These are phyloP conservation scores for Carex kokanica DNA, from an alignment of 176 grass and related monocot species.

Conservation along the genomic window DNA sequence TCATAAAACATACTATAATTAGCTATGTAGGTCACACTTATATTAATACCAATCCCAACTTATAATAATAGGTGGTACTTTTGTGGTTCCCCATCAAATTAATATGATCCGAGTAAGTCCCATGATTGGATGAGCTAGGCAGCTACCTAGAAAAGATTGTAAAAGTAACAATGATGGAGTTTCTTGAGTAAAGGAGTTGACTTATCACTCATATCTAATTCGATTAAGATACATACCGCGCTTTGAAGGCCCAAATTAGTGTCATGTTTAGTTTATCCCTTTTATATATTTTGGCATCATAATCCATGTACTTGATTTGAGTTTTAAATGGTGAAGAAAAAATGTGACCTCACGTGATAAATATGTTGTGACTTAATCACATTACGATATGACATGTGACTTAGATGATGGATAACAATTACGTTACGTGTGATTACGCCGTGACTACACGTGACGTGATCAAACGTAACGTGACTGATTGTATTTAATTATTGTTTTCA, in stretches of 20 bases:
- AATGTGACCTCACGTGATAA: too few relatives aligned
- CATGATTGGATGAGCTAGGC: neutral
- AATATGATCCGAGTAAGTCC: neutral
- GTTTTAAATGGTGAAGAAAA: neutral
- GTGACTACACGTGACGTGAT: too few relatives aligned
- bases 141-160: slow-evolving; percentile 3
- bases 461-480: too few relatives aligned
- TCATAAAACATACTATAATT: neutral
- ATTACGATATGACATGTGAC: too few relatives aligned
- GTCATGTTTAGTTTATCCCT: neutral
- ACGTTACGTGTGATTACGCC: too few relatives aligned
- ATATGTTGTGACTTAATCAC: too few relatives aligned
- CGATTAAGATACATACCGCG: neutral
- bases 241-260: neutral
- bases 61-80: neutral
- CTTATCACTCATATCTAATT: neutral
- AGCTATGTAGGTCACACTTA: neutral
- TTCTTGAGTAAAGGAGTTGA: neutral
- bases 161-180: neutral
- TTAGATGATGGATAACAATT: too few relatives aligned
- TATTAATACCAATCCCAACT: neutral
- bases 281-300: neutral
- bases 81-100: neutral
- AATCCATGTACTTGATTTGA: neutral
- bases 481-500: too few relatives aligned